Conservation (phyloP, 768 basidiomycete genomes). For the Podaxis sp. region DNA sequence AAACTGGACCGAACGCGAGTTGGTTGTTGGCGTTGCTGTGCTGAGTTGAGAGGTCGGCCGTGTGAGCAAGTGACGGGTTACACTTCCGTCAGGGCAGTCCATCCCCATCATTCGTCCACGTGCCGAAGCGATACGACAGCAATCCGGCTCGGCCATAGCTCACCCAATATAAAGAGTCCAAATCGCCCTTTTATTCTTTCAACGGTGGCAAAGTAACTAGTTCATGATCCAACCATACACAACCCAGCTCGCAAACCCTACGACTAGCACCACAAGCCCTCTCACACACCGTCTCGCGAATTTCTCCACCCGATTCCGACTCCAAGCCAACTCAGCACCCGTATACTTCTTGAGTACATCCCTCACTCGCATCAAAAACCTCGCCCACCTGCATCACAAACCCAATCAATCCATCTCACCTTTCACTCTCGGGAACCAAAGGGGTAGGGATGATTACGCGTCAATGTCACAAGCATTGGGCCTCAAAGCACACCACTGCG, state of each 20-base stretch:
- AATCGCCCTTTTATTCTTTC: no score
- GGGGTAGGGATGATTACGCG: slow-evolving; percentile 25
- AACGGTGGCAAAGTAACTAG: neutral
- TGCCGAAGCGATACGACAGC: neutral
- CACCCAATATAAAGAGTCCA: no score
- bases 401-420: neutral
- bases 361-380: neutral
- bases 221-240: neutral
- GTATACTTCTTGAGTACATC: neutral
- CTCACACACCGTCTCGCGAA: neutral
- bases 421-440: neutral
- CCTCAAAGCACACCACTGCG: slow-evolving; percentile 70
- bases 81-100: neutral
- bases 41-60: no score
- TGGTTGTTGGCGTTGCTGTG: no score
- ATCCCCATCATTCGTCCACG: neutral
- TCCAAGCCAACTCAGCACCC: neutral
- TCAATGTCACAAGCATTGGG: slow-evolving; percentile 56
- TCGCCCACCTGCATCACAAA: neutral
- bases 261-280: neutral
- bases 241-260: neutral
- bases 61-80: neutral
- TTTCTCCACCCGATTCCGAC: neutral
- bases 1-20: no score
- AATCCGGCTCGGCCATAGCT: no score